These are phyloP conservation scores for Moniliophthora roreri DNA, from an alignment of 1,284 basidiomycete species.

Conservation along the genomic window DNA sequence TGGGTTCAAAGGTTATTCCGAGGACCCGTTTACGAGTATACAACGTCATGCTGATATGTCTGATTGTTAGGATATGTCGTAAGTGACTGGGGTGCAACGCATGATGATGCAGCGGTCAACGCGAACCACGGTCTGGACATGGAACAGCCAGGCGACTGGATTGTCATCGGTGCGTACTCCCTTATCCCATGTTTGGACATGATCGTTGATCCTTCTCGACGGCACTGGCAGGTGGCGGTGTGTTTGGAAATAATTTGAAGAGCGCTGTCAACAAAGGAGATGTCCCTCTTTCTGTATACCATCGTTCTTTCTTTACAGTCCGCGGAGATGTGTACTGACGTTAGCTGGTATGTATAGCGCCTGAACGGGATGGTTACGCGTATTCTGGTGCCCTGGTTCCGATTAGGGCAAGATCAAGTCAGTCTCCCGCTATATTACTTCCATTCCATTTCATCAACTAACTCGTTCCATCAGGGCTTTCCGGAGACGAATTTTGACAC, in stretches of 20 bases:
- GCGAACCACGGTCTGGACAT: conserved; percentile 48
- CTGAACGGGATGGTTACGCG: conserved; percentile 70
- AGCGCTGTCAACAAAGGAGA: conserved; percentile 36
- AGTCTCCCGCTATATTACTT: background rate
- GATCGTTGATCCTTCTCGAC: background rate
- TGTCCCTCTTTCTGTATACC: conserved; percentile 48
- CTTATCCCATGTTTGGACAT: too few species aligned
- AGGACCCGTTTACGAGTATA: conserved; percentile 1
- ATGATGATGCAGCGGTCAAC: conserved; percentile 43
- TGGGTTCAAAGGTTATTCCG: conserved; percentile 39
- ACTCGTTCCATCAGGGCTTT: conserved; percentile 40
- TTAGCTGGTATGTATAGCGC: conserved; percentile 35
- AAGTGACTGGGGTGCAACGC: conserved; percentile 51
- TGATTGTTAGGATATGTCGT: conserved; percentile 37
- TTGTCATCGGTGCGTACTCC: conserved; percentile 41
- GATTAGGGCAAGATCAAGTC: conserved; percentile 47
- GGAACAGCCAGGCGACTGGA: conserved; percentile 49
- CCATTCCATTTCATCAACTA: conserved; percentile 14
- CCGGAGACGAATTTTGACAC: conserved; percentile 54
- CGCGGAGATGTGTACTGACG: conserved; percentile 23
- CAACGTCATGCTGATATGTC: background rate
- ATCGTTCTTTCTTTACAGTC: conserved; percentile 17
- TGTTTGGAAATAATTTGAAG: conserved; percentile 29
- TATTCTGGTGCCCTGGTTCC: conserved; percentile 63
- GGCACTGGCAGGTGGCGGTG: conserved; percentile 33